Percentiles rank a stretch among this genome's conserved stretches.
Conservation (phyloP, 1,139 yeast species). For the Zygoascus sp. region DNA sequence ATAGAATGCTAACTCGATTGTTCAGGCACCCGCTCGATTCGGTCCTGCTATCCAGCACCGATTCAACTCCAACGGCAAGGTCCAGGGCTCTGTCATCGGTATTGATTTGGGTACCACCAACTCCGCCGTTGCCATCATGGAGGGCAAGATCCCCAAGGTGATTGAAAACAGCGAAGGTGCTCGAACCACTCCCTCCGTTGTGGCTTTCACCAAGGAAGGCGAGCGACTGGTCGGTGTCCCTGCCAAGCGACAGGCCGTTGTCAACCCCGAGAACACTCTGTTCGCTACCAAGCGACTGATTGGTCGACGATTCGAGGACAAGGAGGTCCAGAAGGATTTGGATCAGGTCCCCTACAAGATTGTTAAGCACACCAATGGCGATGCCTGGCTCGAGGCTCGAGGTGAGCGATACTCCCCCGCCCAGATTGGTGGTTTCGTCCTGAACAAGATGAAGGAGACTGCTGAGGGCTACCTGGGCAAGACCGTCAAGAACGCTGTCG, state of each 20-base stretch:
- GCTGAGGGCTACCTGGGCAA: constrained; percentile 95
- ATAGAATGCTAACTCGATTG: background rate
- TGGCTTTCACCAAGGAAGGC: constrained; percentile 94
- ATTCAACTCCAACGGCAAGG: constrained; percentile 38
- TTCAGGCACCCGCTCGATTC: constrained; percentile 13
- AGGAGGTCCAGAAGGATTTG: constrained; percentile 94
- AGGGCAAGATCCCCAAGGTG: constrained; percentile 93
- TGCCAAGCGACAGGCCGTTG: constrained; percentile 98
- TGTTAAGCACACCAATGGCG: constrained; percentile 93
- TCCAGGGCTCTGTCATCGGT: constrained; percentile 77
- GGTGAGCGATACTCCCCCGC: constrained; percentile 87
- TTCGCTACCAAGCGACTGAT: constrained; percentile 98
- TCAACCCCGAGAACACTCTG: constrained; percentile 95
- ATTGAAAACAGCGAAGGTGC: constrained; percentile 99
- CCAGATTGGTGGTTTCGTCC: constrained; percentile 98
- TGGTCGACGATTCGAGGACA: constrained; percentile 96
- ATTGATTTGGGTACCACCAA: constrained; percentile 98
- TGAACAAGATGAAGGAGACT: constrained; percentile 96
- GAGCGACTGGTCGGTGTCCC: constrained; percentile 97
- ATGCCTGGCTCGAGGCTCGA: constrained; percentile 98
- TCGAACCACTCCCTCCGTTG: constrained; percentile 97
- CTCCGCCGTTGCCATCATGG: constrained; percentile 98
- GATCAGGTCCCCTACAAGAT: constrained; percentile 97
- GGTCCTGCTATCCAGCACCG: constrained; percentile 25
- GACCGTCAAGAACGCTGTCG: constrained; percentile 90